Conservation (phyloP, 331 rosid genomes). For the Prunus yedoensis region DNA sequence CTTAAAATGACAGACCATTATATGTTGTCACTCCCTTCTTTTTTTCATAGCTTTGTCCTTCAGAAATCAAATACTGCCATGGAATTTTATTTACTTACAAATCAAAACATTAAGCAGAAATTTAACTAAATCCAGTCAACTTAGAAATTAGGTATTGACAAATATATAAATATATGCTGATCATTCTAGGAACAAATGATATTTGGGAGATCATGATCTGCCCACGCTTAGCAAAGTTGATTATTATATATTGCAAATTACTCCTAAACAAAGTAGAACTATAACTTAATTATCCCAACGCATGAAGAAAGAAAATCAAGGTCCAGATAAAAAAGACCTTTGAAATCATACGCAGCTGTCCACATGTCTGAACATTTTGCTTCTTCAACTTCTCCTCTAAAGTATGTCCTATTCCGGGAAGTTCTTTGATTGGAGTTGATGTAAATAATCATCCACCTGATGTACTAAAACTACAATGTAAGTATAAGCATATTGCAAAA, state of each 20-base stretch:
- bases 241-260: neutral
- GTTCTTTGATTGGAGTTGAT: constrained; percentile 73
- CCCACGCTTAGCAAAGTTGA: constrained; percentile 4
- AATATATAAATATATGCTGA: neutral
- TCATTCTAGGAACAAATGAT: neutral
- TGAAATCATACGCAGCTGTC: constrained; percentile 64
- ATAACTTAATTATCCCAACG: constrained; percentile 15
- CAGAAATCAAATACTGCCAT: neutral
- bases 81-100: neutral
- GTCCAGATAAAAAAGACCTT: constrained; percentile 50
- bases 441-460: constrained; percentile 74
- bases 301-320: constrained; percentile 24
- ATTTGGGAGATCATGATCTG: constrained; percentile 1
- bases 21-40: neutral
- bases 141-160: neutral
- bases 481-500: constrained; percentile 18
- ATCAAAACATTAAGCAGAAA: neutral
- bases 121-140: neutral
- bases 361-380: constrained; percentile 63
- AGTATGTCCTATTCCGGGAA: constrained; percentile 87
- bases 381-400: constrained; percentile 78
- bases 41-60: neutral
- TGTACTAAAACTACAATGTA: constrained; percentile 23
- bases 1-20: neutral
- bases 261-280: constrained; percentile 3